Conservation (phyloP, 306 rosid genomes). For the Begonia masoniana region DNA sequence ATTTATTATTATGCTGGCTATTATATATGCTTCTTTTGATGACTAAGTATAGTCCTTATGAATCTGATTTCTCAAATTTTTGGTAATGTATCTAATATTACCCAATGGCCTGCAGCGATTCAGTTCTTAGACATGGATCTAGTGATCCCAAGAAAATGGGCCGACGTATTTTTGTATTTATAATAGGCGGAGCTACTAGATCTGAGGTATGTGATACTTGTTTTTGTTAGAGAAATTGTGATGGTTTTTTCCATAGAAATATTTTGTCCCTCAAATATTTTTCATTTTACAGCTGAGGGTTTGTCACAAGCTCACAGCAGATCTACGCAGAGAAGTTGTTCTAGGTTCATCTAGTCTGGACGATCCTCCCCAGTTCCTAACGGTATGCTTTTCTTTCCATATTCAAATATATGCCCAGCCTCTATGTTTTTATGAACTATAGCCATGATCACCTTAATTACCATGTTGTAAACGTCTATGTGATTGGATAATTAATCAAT, state of each 20-base stretch:
- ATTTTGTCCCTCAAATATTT: conserved; percentile 7
- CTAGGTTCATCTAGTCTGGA: conserved; percentile 85
- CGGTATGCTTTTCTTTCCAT: conserved; percentile 28
- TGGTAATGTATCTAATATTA: no score
- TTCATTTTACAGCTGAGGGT: conserved; percentile 57
- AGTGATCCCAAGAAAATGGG: conserved; percentile 91
- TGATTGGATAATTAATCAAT: no score
- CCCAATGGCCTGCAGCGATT: conserved; percentile 25
- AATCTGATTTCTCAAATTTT: neutral
- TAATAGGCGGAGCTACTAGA: conserved; percentile 93
- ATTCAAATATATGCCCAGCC: neutral
- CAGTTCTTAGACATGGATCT: conserved; percentile 70
- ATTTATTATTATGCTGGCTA: neutral
- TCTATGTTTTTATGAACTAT: neutral
- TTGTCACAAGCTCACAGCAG: conserved; percentile 84
- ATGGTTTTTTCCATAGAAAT: neutral
- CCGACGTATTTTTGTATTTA: conserved; percentile 72
- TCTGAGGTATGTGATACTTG: conserved; percentile 55
- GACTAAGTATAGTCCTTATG: conserved; percentile 20
- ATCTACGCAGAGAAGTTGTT: conserved; percentile 76
- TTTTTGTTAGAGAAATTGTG: conserved; percentile 1
- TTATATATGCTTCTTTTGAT: conserved; percentile 8
- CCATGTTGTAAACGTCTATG: no score
- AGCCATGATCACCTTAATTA: no score
- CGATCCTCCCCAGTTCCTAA: conserved; percentile 78